Percentiles rank a stretch among this genome's conserved stretches.
Conservation (phyloP, 192 early-diverging fungal species). For the Coemansia sp. region DNA sequence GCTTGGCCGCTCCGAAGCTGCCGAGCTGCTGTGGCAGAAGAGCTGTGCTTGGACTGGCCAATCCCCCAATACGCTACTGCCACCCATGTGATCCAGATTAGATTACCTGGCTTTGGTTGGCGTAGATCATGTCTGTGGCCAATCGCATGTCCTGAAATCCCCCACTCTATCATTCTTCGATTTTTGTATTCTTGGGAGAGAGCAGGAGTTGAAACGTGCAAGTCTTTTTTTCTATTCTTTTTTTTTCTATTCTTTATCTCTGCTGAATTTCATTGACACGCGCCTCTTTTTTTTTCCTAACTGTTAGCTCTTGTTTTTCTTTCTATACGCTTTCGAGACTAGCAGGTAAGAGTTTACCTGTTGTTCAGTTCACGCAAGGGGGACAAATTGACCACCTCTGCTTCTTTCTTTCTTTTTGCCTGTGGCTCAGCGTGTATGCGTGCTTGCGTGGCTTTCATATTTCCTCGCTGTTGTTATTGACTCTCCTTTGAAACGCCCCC, state of each 20-base stretch:
- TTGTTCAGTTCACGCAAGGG: neutral
- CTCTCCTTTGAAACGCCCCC: neutral
- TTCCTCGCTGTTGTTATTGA: neutral
- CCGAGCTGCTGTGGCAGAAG: slow-evolving; percentile 42
- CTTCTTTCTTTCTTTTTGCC: neutral
- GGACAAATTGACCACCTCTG: neutral
- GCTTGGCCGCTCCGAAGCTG: slow-evolving; percentile 15
- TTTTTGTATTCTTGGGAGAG: slow-evolving; percentile 17
- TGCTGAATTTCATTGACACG: neutral
- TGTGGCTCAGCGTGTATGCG: neutral
- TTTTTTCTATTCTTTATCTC: slow-evolving; percentile 1
- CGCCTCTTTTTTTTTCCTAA: neutral
- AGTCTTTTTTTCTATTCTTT: slow-evolving; percentile 8
- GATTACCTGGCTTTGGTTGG: no score
- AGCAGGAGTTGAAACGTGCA: neutral
- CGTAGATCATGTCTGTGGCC: neutral
- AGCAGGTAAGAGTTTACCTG: neutral
- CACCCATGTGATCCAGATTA: neutral
- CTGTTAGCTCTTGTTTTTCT: neutral
- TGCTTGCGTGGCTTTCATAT: neutral
- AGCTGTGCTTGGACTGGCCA: slow-evolving; percentile 48
- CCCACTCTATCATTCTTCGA: slow-evolving; percentile 12
- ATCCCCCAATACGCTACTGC: slow-evolving; percentile 15
- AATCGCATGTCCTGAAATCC: neutral
- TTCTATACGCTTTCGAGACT: neutral